Evolutionary conservation across 163 green algal species (phyloP).

Genomic region (Chlamydomonas reinhardtii): DNA sequence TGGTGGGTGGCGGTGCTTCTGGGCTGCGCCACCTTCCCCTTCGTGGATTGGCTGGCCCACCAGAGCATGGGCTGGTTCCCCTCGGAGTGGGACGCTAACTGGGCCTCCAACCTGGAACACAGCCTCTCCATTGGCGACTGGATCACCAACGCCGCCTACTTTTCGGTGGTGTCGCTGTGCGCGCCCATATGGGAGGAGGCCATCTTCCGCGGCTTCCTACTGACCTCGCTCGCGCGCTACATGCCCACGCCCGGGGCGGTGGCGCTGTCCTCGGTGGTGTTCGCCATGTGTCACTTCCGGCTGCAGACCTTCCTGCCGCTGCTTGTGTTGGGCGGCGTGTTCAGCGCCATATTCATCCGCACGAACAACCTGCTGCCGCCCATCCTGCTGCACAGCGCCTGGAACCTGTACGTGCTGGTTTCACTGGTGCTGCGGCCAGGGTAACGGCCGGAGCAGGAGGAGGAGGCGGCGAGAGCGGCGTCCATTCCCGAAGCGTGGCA

Average conservation of each 20-base stretch:
- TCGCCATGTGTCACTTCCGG: constrained; percentile 90
- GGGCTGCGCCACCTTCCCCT: constrained; percentile 73
- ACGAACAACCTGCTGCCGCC: constrained; percentile 90
- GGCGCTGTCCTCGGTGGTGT: constrained; percentile 74
- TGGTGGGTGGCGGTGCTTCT: constrained; percentile 76
- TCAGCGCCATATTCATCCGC: constrained; percentile 82
- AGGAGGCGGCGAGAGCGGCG: no score
- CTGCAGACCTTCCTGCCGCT: constrained; percentile 90
- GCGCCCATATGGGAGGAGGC: constrained; percentile 96
- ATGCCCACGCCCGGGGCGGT: constrained; percentile 77
- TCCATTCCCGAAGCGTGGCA: no score
- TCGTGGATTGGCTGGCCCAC: constrained; percentile 81
- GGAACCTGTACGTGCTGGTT: constrained; percentile 91
- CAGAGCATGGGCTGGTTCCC: constrained; percentile 71
- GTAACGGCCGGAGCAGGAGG: no score
- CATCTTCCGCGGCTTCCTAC: constrained; percentile 96
- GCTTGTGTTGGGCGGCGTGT: constrained; percentile 88
- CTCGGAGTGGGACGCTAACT: constrained; percentile 44
- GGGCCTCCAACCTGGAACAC: constrained; percentile 70
- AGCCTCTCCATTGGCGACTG: constrained; percentile 58
- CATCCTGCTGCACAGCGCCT: constrained; percentile 91
- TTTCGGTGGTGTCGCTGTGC: constrained; percentile 87
- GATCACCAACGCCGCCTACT: constrained; percentile 84
- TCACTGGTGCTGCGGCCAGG: constrained; percentile 39
- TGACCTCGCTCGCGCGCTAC: constrained; percentile 86